These are phyloP conservation scores for Digitaria exilis DNA, from an alignment of 202 grass and related monocot species.

Conservation along the genomic window DNA sequence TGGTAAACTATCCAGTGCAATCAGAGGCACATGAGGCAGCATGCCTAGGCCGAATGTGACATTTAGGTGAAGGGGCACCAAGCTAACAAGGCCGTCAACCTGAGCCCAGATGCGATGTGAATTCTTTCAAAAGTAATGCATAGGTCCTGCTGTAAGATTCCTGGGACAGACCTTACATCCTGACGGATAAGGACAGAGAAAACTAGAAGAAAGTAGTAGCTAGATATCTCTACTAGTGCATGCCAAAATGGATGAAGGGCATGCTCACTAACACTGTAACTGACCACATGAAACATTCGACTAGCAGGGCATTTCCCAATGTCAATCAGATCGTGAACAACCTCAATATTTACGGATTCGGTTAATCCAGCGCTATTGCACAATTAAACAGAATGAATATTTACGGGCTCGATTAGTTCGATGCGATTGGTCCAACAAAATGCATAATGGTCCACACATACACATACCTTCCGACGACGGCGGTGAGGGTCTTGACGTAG, in stretches of 20 bases:
- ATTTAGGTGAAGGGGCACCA: neutral
- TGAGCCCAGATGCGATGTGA: neutral
- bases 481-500: conserved; percentile 75
- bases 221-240: neutral
- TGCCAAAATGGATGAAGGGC: neutral
- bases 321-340: neutral
- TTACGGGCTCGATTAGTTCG: neutral
- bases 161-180: neutral
- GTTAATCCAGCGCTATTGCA: neutral
- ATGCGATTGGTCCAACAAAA: neutral
- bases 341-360: neutral
- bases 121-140: neutral
- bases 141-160: neutral
- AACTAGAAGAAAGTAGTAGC: neutral
- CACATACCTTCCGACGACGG: conserved; percentile 71
- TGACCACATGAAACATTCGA: neutral
- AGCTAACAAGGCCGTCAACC: neutral
- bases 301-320: neutral
- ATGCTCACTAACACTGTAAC: neutral
- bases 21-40: neutral
- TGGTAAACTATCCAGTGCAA: neutral
- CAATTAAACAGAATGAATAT: neutral
- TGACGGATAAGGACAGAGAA: neutral
- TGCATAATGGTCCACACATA: neutral
- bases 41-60: neutral